A percentile compares a stretch with the other conserved stretches of the same genome.
Evolutionary conservation across 176 grass and related monocot species (phyloP).

Genomic region (Ensete ventricosum): DNA sequence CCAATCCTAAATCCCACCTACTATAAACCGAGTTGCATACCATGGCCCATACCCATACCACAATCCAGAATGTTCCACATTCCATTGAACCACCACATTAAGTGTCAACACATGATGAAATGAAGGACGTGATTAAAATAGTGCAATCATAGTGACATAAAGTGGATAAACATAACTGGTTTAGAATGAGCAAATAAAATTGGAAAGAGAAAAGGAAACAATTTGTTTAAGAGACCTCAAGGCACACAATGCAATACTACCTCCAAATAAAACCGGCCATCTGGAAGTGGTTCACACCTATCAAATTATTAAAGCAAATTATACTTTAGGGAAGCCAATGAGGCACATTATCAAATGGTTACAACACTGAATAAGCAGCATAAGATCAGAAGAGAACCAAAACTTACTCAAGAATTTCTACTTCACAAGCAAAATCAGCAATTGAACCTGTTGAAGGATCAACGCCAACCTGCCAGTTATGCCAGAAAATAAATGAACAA

Average conservation of each 20-base stretch:
- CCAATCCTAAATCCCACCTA: too few relatives aligned
- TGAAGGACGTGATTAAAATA: neutral
- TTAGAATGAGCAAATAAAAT: conserved; percentile 2
- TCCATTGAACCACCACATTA: too few relatives aligned
- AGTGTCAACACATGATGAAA: too few relatives aligned
- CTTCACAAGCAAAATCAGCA: conserved; percentile 93
- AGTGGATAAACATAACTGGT: neutral
- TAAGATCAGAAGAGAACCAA: conserved; percentile 21
- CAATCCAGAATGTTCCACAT: too few relatives aligned
- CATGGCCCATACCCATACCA: too few relatives aligned
- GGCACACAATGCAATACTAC: conserved; percentile 27
- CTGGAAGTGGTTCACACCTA: conserved; percentile 93
- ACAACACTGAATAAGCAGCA: conserved; percentile 15
- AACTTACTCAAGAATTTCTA: conserved; percentile 97
- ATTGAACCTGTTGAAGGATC: conserved; percentile 79
- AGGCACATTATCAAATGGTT: conserved; percentile 14
- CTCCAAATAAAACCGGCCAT: conserved; percentile 93
- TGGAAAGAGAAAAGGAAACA: neutral
- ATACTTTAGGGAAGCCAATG: neutral
- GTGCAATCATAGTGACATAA: neutral
- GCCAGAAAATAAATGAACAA: conserved; percentile 21
- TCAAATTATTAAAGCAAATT: conserved; percentile 18
- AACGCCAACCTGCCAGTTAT: conserved; percentile 59
- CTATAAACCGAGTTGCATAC: too few relatives aligned
- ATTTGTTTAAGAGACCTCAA: conserved; percentile 2